Percentiles rank a stretch among this genome's conserved stretches.
Evolutionary conservation across 1,139 yeast species (phyloP).

Genomic region (Debaryomycetaceae sp.): DNA sequence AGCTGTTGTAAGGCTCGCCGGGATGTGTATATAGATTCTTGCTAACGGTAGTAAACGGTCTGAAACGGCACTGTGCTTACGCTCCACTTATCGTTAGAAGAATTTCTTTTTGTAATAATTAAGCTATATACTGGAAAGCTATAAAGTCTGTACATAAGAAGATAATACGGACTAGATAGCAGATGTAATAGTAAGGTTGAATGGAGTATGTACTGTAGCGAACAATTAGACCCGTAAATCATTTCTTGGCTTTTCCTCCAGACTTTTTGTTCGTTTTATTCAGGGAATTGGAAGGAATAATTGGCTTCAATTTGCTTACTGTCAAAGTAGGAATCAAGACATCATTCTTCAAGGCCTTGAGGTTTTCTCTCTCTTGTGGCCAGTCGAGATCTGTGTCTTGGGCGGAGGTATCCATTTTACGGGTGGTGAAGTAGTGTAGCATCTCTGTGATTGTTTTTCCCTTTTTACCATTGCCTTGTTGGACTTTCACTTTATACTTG

Average conservation of each 20-base stretch:
- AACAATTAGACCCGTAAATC: too few species aligned
- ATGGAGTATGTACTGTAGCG: too few species aligned
- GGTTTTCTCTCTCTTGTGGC: conserved; percentile 62
- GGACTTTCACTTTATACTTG: conserved; percentile 81
- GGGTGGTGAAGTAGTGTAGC: conserved; percentile 52
- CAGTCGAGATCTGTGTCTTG: conserved; percentile 62
- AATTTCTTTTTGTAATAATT: too few species aligned
- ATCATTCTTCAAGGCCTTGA: conserved; percentile 55
- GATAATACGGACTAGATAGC: too few species aligned
- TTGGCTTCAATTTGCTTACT: conserved; percentile 38
- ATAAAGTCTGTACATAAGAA: too few species aligned
- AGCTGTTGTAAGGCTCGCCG: too few species aligned
- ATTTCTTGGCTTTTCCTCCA: background rate
- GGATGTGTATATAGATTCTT: too few species aligned
- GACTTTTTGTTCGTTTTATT: background rate
- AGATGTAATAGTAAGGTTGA: too few species aligned
- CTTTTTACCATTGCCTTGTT: conserved; percentile 84
- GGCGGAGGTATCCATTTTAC: conserved; percentile 51
- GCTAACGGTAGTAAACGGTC: too few species aligned
- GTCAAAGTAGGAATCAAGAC: conserved; percentile 40
- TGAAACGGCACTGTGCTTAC: too few species aligned
- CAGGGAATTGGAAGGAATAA: conserved; percentile 23
- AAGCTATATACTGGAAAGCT: too few species aligned
- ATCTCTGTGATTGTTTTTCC: conserved; percentile 80
- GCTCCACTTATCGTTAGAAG: too few species aligned